Conservation (phyloP, 2,329 filamentous ascomycete genomes). For the Stromatinia cepivora region DNA sequence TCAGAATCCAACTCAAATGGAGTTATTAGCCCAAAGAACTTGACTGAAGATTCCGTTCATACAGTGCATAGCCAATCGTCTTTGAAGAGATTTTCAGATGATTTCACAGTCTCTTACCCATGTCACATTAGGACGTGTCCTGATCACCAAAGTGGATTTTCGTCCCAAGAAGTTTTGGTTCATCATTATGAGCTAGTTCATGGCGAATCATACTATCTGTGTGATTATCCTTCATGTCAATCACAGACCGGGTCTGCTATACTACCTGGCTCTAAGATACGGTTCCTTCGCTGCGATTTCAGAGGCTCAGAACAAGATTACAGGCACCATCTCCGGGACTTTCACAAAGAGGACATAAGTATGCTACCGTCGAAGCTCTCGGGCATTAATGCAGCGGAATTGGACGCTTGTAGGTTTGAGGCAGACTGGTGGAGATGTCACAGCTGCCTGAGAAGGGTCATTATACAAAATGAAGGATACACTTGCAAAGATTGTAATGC, state of each 20-base stretch:
- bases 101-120: background rate
- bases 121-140: conserved; percentile 12
- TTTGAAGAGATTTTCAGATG: background rate
- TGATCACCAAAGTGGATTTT: conserved; percentile 3
- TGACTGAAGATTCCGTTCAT: background rate
- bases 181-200: background rate
- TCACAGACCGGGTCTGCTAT: background rate
- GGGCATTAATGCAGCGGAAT: background rate
- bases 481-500: background rate
- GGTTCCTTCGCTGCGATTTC: background rate
- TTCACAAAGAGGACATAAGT: conserved; percentile 12
- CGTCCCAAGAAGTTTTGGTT: background rate
- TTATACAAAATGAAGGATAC: background rate
- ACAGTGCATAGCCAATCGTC: background rate
- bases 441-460: background rate
- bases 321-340: background rate
- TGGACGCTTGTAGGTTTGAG: background rate
- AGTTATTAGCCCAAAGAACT: background rate
- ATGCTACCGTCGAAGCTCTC: background rate
- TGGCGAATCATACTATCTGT: background rate
- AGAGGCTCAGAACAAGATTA: background rate
- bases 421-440: conserved; percentile 12
- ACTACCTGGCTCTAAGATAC: background rate
- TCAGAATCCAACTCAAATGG: too few relatives aligned
- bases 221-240: conserved; percentile 15